Evolutionary conservation across 2,329 filamentous ascomycete genomes (phyloP), one percentile per base, ranked within the genome.

Genomic region (Stemphylium lycopersici): DNA sequence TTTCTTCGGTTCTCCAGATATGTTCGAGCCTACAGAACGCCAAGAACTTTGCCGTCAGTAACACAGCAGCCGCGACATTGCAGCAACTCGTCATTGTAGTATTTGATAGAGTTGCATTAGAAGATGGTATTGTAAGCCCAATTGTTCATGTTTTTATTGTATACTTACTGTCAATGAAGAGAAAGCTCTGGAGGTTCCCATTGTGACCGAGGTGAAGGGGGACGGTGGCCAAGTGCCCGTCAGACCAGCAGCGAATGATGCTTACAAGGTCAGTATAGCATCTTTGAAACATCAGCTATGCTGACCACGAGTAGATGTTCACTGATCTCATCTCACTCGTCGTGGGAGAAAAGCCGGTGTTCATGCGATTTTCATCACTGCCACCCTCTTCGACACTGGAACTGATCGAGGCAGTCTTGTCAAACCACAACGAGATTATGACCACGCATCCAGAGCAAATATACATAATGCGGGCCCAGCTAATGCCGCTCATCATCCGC

Each of bases 11-110:
- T 0, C 78, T 99, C 62, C 93, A 96, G 71, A 91, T 96, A 71
- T 98, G 95, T 77, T 95, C 95, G 56, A 89, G 91, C 45, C 78
- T 99, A 43, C 93, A 98, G 76, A 89, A 87, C 52, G 95, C 90
- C 75, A 98, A 97, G 77, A 96, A 93, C 78, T 87, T 88, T 22
- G 92, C 96, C 46, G 92, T 99, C 65, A 96, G 93, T 71, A 96
- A 96, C 66, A 98, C 96, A 1, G 95, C 95, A 8, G 91, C 93
- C 22, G 95, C 95, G n/a, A 98, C 95, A 2, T 80, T 99, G 48
- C 93, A 97, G 76, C 95, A 98, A 74, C 84, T 99, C 12, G 88
- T 98, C 6, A 91, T 95, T 29, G 89, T 90, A 0, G 90, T 96
- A 0, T 98, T 97, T 75, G 95, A 98, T 72, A 95, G 96, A 73